phyloP scores from a whole-genome alignment of 2,329 filamentous ascomycete species.

The Alternaria arborescens region DNA sequence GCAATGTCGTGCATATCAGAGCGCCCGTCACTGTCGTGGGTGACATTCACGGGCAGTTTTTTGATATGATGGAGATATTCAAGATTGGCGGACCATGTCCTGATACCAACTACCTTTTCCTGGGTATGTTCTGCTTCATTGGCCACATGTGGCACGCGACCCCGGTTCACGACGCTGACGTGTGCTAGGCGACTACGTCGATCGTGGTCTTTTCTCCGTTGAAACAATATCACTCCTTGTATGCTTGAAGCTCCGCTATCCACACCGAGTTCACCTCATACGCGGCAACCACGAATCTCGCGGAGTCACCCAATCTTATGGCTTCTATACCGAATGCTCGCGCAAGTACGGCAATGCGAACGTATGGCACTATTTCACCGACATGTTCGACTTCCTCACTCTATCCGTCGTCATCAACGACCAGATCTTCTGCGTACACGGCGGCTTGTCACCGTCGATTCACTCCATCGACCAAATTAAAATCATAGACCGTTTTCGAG shows the following conservation, averaged over 20 bases:
- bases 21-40: conserved; percentile 97
- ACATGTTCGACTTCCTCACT: conserved; percentile 99
- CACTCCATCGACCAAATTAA: conserved; percentile 99
- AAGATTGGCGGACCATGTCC: conserved; percentile 97
- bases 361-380: conserved; percentile 99
- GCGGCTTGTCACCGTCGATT: conserved; percentile 76
- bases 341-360: conserved; percentile 98
- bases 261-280: conserved; percentile 92
- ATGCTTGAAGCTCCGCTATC: conserved; percentile 96
- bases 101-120: conserved; percentile 97
- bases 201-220: conserved; percentile 97
- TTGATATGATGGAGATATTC: conserved; percentile 98
- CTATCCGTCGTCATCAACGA: conserved; percentile 98
- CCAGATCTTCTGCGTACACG: conserved; percentile 98
- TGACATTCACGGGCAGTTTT: conserved; percentile 99
- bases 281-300: conserved; percentile 98
- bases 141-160: conserved; percentile 29
- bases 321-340: conserved; percentile 98
- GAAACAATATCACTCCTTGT: conserved; percentile 98
- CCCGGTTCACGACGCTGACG: conserved; percentile 21
- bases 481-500: conserved; percentile 97
- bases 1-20: conserved; percentile 97
- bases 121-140: conserved; percentile 67
- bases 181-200: conserved; percentile 88
- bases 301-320: conserved; percentile 97